Conservation (phyloP, 352 stramenopile species). For the Phytopythium delawarense region DNA sequence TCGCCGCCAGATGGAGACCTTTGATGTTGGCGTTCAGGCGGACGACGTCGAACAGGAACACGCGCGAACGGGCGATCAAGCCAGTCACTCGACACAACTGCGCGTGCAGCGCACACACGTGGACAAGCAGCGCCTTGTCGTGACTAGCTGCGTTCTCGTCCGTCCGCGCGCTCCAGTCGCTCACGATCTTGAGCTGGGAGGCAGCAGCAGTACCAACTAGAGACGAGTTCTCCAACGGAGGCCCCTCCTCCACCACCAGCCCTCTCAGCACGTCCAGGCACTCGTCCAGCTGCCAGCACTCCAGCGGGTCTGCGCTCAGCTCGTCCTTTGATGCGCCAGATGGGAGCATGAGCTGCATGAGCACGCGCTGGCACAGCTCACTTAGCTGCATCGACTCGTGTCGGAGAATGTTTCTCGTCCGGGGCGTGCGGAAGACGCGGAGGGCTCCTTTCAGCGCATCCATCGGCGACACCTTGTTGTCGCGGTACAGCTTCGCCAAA, state of each 20-base stretch:
- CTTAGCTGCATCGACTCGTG: constrained; percentile 15
- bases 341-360: constrained; percentile 13
- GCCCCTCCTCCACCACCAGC: constrained; percentile 15
- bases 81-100: constrained; percentile 23
- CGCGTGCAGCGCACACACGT: constrained; percentile 35
- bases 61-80: constrained; percentile 20
- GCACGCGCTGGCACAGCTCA: constrained; percentile 23
- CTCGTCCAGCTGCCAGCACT: constrained; percentile 12
- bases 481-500: constrained; percentile 16
- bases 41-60: constrained; percentile 46
- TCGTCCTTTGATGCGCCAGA: neutral
- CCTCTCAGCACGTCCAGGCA: constrained; percentile 21
- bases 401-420: constrained; percentile 20
- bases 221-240: constrained; percentile 3
- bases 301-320: neutral
- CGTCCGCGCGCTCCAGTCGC: neutral
- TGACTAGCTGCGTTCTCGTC: constrained; percentile 16
- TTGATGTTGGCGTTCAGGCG: constrained; percentile 33
- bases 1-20: constrained; percentile 33
- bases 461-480: constrained; percentile 17
- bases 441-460: constrained; percentile 18
- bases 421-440: constrained; percentile 20
- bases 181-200: neutral
- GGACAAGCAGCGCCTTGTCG: constrained; percentile 36
- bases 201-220: neutral